Base-by-base conservation (phyloP, 1,139 yeast species). In the Wickerhamiella infanticola region DNA sequence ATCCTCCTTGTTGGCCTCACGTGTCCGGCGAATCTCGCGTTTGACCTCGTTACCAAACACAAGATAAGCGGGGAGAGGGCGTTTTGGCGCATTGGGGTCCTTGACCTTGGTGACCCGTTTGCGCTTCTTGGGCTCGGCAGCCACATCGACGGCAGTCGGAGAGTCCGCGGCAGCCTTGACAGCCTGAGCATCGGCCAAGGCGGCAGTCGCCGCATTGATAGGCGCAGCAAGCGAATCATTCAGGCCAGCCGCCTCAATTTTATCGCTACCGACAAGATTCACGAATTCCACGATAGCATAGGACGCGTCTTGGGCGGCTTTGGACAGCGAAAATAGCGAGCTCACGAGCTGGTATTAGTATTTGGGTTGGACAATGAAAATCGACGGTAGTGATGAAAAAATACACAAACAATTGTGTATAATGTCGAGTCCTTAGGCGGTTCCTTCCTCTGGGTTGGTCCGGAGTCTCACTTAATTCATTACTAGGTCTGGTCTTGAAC, bases 21-120 rank as follows among this genome's bases (percentile, higher is more conserved):
- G 53, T 38, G 48, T 49, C 18, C 38, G 45, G 26, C 48, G 39
- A 40, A 53, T 46, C 27, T 37, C 40, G 40, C 43, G 41, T 46
- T 45, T 43, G 76, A 83, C 83, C 61, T 84, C 96, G 63, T 86
- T 88, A 60, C 97, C 96, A 64, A 86, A 90, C 75, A 82, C 84
- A 95, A 90, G 86, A 77, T 86, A 88, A 47, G 96, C 95, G 51
- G 95, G 85, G 62, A 90, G 73, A 35, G 97, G 86, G 68, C 96
- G 81, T 81, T 90, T 90, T 64, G 98, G 98, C 55, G 97, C 97
- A 67, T 88, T 86, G 70, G 97, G 97, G 68, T 90, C 96, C 35
- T 41, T 39, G 4, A 42, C 47, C 24, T 45, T 43, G 25, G 45
- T 41, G 38, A 36, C 41, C 13, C 47, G 50, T 27, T 42, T 47